These are phyloP conservation scores for Urochloa ruziziensis DNA, from an alignment of 176 grass and related monocot species.

Conservation along the genomic window DNA sequence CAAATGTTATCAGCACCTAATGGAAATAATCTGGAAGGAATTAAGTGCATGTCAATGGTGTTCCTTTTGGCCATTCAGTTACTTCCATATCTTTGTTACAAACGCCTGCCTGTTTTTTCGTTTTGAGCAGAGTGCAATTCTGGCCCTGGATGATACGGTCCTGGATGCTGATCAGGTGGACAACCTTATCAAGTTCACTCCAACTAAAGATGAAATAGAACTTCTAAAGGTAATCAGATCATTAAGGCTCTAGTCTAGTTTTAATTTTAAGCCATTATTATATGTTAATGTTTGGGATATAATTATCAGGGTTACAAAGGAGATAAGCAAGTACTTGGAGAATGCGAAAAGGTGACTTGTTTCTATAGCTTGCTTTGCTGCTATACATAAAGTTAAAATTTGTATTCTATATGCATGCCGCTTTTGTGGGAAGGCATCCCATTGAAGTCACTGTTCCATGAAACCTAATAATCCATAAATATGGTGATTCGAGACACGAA, in stretches of 20 bases:
- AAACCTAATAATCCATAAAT: conserved; percentile 3
- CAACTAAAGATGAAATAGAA: conserved; percentile 98
- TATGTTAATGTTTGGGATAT: conserved; percentile 28
- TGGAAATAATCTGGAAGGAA: conserved; percentile 14
- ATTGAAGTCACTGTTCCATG: neutral
- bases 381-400: neutral
- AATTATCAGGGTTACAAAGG: conserved; percentile 87
- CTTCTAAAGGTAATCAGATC: conserved; percentile 77
- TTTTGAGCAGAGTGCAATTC: conserved; percentile 67
- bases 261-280: conserved; percentile 9
- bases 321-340: conserved; percentile 83
- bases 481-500: neutral
- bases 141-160: conserved; percentile 82
- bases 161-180: conserved; percentile 96
- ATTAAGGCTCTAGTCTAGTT: neutral
- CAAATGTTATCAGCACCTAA: neutral
- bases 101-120: neutral
- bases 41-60: conserved; percentile 6
- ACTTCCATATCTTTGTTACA: conserved; percentile 9
- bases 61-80: conserved; percentile 4
- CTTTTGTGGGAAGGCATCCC: neutral
- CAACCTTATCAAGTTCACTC: conserved; percentile 98
- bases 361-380: conserved; percentile 24
- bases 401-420: neutral
- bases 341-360: conserved; percentile 79